Conservation (phyloP, 371 early-diverging fungal species). For the Lichtheimia ornata region DNA sequence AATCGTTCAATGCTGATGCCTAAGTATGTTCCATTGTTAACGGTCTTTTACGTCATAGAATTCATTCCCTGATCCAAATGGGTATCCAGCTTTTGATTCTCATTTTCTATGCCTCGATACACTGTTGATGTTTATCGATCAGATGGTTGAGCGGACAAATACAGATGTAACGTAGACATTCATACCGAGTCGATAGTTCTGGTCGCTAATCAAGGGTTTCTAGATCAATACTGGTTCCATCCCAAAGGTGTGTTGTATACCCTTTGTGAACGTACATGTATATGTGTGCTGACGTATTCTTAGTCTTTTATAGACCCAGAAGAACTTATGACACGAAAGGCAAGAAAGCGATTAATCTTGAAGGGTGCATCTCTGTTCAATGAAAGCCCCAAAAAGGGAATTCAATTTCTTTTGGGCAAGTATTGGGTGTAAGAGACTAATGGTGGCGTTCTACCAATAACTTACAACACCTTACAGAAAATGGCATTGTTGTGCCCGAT, state of each 20-base stretch:
- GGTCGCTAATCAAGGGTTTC: neutral
- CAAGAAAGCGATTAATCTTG: constrained; percentile 72
- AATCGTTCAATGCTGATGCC: neutral
- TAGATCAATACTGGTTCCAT: too few relatives aligned
- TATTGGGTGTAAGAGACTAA: neutral
- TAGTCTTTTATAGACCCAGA: constrained; percentile 34
- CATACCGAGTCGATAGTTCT: neutral
- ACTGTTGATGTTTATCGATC: constrained; percentile 73
- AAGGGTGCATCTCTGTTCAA: constrained; percentile 85
- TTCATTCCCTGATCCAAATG: constrained; percentile 74
- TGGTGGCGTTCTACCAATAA: too few relatives aligned
- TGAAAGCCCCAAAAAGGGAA: constrained; percentile 82
- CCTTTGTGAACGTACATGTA: too few relatives aligned
- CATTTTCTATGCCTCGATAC: constrained; percentile 81
- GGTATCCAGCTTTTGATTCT: constrained; percentile 62
- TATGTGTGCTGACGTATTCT: neutral
- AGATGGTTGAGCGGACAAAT: constrained; percentile 74
- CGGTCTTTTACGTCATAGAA: constrained; percentile 35
- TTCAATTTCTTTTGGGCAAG: constrained; percentile 65
- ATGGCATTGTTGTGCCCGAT: constrained; percentile 49
- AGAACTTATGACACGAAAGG: constrained; percentile 38
- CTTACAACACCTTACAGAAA: constrained; percentile 28
- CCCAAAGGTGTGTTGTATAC: too few relatives aligned
- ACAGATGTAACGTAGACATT: constrained; percentile 17
- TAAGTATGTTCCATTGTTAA: neutral